These are phyloP conservation scores for Citrus cavaleriei DNA, from an alignment of 345 rosid species.

Conservation along the genomic window DNA sequence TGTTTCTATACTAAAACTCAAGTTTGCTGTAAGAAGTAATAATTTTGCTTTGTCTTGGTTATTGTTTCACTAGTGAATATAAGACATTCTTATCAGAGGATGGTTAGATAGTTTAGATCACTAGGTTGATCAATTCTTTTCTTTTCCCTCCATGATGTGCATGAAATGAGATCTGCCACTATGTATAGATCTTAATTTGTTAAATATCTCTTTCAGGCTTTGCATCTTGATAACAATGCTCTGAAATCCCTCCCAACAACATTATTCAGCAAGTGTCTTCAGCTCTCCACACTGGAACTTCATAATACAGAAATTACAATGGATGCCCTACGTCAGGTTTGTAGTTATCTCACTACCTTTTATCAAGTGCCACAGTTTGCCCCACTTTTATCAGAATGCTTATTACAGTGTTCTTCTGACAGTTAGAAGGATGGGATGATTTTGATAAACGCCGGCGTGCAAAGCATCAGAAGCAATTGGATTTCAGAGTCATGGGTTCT, in stretches of 20 bases:
- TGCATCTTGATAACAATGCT: slow-evolving; percentile 70
- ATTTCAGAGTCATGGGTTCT: slow-evolving; percentile 63
- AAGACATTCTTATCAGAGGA: background rate
- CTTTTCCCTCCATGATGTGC: background rate
- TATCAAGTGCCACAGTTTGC: background rate
- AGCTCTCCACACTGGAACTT: slow-evolving; percentile 76
- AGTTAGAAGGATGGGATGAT: slow-evolving; percentile 80
- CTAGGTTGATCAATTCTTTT: background rate
- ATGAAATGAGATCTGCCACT: background rate
- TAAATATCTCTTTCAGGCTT: slow-evolving; percentile 37
- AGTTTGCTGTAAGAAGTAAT: background rate
- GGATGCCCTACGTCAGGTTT: slow-evolving; percentile 74
- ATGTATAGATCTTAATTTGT: background rate
- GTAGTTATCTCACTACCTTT: slow-evolving; percentile 5
- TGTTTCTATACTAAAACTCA: background rate
- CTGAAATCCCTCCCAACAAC: slow-evolving; percentile 53
- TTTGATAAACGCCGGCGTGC: slow-evolving; percentile 69
- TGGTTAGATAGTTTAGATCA: background rate
- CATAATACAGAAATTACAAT: slow-evolving; percentile 85
- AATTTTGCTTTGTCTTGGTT: background rate
- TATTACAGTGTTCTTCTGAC: background rate
- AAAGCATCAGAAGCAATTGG: slow-evolving; percentile 91
- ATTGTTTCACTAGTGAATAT: background rate
- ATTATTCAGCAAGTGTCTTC: slow-evolving; percentile 58
- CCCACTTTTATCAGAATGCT: background rate